These are phyloP conservation scores for Spirogloea muscicola DNA, from an alignment of 139 green algal species.

Conservation along the genomic window DNA sequence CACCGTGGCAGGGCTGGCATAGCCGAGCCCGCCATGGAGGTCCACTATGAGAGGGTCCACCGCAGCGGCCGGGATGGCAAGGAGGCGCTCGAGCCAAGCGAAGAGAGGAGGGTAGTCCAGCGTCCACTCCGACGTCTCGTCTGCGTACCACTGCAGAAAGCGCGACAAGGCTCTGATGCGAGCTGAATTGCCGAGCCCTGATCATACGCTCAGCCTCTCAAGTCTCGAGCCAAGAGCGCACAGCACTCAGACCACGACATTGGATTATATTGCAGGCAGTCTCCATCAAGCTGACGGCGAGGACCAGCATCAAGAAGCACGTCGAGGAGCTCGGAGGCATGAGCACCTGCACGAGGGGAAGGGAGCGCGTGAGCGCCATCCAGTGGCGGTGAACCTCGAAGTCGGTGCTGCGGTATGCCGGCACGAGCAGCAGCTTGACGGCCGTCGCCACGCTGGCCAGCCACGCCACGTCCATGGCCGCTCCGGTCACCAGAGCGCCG, in stretches of 20 bases:
- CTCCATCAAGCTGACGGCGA: too few relatives aligned
- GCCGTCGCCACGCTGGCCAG: constrained; percentile 26
- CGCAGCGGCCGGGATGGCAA: constrained; percentile 60
- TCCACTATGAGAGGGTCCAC: constrained; percentile 79
- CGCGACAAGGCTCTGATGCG: too few relatives aligned
- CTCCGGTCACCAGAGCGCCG: too few relatives aligned
- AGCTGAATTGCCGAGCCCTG: too few relatives aligned
- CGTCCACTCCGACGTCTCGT: constrained; percentile 86
- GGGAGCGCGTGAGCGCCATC: constrained; percentile 81
- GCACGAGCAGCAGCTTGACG: constrained; percentile 77
- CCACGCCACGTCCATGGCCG: constrained; percentile 31
- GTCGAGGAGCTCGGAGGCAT: too few relatives aligned
- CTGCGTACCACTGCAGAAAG: constrained; percentile 79
- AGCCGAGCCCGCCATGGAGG: constrained; percentile 41
- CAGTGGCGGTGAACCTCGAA: constrained; percentile 96
- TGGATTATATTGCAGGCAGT: too few relatives aligned
- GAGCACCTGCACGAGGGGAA: too few relatives aligned
- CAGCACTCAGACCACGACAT: too few relatives aligned
- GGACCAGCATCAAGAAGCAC: too few relatives aligned
- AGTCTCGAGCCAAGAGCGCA: too few relatives aligned
- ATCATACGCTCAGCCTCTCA: too few relatives aligned
- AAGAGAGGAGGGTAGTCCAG: constrained; percentile 97
- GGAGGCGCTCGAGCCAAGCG: constrained; percentile 82
- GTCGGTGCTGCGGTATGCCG: constrained; percentile 85
- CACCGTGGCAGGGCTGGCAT: constrained; percentile 65